Evolutionary conservation across 495 filamentous ascomycete species (phyloP).

Genomic region (Pseudoneurospora amorphoporcata): DNA sequence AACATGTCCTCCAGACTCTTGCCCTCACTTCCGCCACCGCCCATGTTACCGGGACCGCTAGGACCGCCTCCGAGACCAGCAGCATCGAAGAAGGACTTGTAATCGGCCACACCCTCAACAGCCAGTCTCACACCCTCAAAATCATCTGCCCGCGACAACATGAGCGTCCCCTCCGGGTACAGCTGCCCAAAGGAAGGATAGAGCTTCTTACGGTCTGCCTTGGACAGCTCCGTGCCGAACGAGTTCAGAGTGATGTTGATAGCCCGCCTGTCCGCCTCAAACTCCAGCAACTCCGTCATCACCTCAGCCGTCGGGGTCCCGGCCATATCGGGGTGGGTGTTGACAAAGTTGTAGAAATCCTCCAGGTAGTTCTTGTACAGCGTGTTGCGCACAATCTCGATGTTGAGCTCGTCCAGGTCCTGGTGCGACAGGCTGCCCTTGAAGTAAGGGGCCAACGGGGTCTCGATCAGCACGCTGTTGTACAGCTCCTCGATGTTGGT

Average conservation of each 20-base stretch:
- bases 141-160: conserved; percentile 93
- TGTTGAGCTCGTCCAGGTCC: conserved; percentile 97
- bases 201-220: conserved; percentile 87
- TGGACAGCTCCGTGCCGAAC: conserved; percentile 92
- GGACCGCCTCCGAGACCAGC: conserved; percentile 71
- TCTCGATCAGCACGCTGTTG: conserved; percentile 95
- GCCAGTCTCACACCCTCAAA: conserved; percentile 86
- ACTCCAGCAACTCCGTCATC: conserved; percentile 90
- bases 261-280: conserved; percentile 89
- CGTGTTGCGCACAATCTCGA: conserved; percentile 97
- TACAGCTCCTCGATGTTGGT: conserved; percentile 98
- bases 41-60: conserved; percentile 72
- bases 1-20: conserved; percentile 96
- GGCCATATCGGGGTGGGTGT: conserved; percentile 67
- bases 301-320: conserved; percentile 87
- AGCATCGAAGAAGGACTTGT: conserved; percentile 89
- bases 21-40: conserved; percentile 60
- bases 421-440: conserved; percentile 89
- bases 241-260: conserved; percentile 99
- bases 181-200: conserved; percentile 86
- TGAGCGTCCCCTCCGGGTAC: conserved; percentile 87
- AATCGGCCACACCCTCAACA: conserved; percentile 83
- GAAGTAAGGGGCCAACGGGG: conserved; percentile 91
- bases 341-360: conserved; percentile 90
- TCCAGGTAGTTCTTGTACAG: conserved; percentile 99